Percentiles rank a stretch among this genome's conserved stretches.
Conservation (phyloP, 495 filamentous ascomycete genomes). For the Penicillium bialowiezense region DNA sequence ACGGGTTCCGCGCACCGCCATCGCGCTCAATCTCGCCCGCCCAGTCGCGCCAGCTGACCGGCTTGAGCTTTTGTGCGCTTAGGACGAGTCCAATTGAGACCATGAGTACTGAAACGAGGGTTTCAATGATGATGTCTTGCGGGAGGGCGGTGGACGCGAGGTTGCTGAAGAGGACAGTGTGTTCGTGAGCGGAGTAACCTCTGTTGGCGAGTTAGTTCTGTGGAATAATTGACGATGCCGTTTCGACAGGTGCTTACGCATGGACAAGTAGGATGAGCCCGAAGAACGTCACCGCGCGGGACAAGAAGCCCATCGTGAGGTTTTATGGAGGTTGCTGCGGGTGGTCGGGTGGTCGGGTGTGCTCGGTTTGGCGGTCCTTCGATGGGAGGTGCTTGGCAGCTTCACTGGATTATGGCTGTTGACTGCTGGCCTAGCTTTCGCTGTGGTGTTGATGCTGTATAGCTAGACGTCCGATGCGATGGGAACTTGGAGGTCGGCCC, state of each 20-base stretch:
- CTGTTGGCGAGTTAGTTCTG: slow-evolving; percentile 35
- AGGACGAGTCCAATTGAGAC: slow-evolving; percentile 72
- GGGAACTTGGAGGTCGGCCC: too few relatives aligned
- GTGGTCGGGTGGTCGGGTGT: background rate
- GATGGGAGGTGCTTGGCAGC: background rate
- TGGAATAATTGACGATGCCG: too few relatives aligned
- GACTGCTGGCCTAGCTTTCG: too few relatives aligned
- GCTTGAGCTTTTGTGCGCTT: slow-evolving; percentile 65
- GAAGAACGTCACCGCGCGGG: slow-evolving; percentile 59
- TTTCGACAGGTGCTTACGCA: slow-evolving; percentile 53
- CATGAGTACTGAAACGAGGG: slow-evolving; percentile 58
- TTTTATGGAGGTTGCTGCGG: slow-evolving; percentile 5
- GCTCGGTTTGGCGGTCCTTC: background rate
- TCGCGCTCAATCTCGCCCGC: slow-evolving; percentile 78
- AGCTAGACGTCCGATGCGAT: too few relatives aligned
- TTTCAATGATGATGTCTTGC: slow-evolving; percentile 66
- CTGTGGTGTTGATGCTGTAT: too few relatives aligned
- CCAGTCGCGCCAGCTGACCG: slow-evolving; percentile 81
- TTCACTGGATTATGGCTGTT: background rate
- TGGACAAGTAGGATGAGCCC: slow-evolving; percentile 68
- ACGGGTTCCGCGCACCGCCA: slow-evolving; percentile 50
- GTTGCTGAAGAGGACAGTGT: slow-evolving; percentile 65
- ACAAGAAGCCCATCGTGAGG: slow-evolving; percentile 60
- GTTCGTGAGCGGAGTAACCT: slow-evolving; percentile 84
- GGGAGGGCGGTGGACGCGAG: slow-evolving; percentile 57